Evolutionary conservation across 208 protist genomes (phyloP), one percentile per base, ranked within the genome.

Genomic region (Strigomonas culicis): DNA sequence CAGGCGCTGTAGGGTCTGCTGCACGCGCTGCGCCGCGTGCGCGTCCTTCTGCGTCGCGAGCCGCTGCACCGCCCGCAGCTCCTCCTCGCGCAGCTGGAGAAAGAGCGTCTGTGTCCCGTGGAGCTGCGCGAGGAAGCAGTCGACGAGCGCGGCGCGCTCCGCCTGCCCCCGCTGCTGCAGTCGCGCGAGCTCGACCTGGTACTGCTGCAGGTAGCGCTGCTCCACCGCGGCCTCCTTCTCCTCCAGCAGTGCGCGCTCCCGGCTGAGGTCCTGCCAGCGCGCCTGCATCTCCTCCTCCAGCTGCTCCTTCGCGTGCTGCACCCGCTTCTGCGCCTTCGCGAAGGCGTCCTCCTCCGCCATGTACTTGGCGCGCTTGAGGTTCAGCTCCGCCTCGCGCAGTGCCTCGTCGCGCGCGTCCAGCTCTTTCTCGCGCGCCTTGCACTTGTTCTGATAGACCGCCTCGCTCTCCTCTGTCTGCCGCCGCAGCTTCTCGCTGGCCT

Each of bases 101-200:
- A 77, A 15, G 17, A 49, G 63, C 4, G 74, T 43, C 10, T 74
- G 58, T 4, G 73, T 51, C 51, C 79, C 74, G 3, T 49, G 49
- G 22, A 63, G 51, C 39, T 82, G 70, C 15, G 72, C 50, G 25
- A 56, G 49, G 28, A 75, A 69, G 39, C 72, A 64, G 3, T 63
- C 61, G 36, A 75, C 52, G 4, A 75, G 60, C 0, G 55, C 4
- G 19, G 61, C 36, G 17, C 68, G 70, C 49, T 74, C 63, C 1
- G 21, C 30, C 22, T 68, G 64, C 36, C 75, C 55, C 43, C 75
- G 63, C 51, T 63, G 53, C 59, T 64, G 68, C 47, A 75, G 22
- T 19, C 51, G 61, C 8, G 65, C 43, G 25, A 28, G 31, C 63
- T 66, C 50, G 0, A 61, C 30, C 13, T 13, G 41, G 8, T 67